A percentile compares a stretch with the other conserved stretches of the same genome.
Conservation (phyloP, 169 alveolate genomes). For the Eimeria praecox region DNA sequence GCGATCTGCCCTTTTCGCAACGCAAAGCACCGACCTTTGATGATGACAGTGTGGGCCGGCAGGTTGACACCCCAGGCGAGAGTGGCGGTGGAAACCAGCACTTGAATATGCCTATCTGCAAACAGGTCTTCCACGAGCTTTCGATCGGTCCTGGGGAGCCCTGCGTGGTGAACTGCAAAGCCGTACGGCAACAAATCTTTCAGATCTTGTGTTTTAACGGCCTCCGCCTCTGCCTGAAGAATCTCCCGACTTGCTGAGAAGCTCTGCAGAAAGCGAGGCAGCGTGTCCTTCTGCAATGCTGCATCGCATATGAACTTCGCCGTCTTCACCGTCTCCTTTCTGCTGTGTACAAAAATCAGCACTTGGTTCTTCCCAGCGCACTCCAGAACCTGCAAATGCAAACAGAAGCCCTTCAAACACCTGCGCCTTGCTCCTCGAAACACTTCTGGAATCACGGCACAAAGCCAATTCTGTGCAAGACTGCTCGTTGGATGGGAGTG, state of each 20-base stretch:
- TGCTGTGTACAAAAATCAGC: constrained; percentile 98
- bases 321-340: constrained; percentile 99
- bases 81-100: constrained; percentile 97
- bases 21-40: constrained; percentile 88
- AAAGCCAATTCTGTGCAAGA: neutral
- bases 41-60: constrained; percentile 99
- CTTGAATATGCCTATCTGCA: constrained; percentile 96
- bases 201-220: constrained; percentile 92
- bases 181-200: constrained; percentile 99
- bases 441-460: neutral
- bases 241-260: constrained; percentile 95
- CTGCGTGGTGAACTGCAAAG: constrained; percentile 99
- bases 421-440: neutral
- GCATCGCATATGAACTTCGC: constrained; percentile 95
- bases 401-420: neutral
- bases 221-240: constrained; percentile 93
- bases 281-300: constrained; percentile 94
- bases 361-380: constrained; percentile 96
- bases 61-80: constrained; percentile 99
- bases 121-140: constrained; percentile 98
- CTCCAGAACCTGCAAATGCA: constrained; percentile 85
- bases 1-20: too few relatives aligned
- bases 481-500: neutral
- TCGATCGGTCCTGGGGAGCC: constrained; percentile 98
- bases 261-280: constrained; percentile 92